Evolutionary conservation across 139 green algal species (phyloP).

Genomic region (Mesotaenium endlicherianum): DNA sequence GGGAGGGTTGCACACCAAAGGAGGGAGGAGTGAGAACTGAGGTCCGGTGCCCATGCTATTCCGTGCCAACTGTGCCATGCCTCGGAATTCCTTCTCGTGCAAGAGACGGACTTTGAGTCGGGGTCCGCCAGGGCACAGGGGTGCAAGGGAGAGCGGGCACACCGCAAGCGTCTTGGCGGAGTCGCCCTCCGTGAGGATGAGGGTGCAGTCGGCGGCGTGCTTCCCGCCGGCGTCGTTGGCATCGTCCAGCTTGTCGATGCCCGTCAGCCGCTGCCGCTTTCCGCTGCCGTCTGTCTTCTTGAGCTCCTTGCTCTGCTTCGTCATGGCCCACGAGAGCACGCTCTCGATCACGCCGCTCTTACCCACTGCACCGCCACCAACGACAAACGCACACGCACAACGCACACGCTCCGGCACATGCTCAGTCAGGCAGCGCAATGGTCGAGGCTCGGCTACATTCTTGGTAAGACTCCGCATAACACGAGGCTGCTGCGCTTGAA

Average conservation of each 20-base stretch:
- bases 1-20: no score
- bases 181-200: conserved; percentile 99
- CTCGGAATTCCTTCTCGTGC: no score
- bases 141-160: neutral
- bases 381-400: neutral
- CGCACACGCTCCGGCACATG: no score
- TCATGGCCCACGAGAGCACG: conserved; percentile 83
- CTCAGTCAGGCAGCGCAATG: no score
- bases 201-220: conserved; percentile 86
- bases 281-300: conserved; percentile 95
- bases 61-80: no score
- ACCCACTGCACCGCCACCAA: conserved; percentile 39
- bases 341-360: conserved; percentile 79
- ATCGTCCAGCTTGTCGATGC: conserved; percentile 96
- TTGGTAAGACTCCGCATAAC: no score
- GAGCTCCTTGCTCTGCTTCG: conserved; percentile 89
- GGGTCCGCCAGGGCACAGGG: no score
- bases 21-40: no score
- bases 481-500: no score
- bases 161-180: conserved; percentile 92
- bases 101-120: no score
- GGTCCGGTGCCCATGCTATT: no score
- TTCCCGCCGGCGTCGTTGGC: conserved; percentile 92
- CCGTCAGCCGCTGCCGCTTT: conserved; percentile 78
- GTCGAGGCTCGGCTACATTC: no score